Conservation (phyloP, 306 rosid genomes). For the Ceratonia siliqua region DNA sequence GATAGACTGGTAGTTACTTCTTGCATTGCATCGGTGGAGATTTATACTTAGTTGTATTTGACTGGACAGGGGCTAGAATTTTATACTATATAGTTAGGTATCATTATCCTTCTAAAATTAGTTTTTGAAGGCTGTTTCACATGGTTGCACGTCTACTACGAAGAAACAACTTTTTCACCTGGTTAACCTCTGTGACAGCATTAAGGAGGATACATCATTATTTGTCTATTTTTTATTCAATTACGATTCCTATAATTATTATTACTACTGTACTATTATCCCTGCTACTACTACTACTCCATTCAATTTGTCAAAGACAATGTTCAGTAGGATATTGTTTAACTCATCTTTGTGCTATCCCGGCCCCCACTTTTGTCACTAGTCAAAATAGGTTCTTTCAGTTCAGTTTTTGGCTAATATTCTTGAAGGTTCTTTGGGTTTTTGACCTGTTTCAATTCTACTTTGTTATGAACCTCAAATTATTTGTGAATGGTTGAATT, state of each 20-base stretch:
- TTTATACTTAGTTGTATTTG: slow-evolving; percentile 14
- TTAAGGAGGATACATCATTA: background rate
- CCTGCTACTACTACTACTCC: slow-evolving; percentile 9
- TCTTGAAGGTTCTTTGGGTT: background rate
- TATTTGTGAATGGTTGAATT: background rate
- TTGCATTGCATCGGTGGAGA: slow-evolving; percentile 9
- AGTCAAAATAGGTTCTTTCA: background rate
- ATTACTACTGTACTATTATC: background rate
- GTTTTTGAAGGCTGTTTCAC: background rate
- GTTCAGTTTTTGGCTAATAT: background rate
- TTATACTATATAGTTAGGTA: background rate
- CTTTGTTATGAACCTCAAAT: background rate
- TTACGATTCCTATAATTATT: background rate
- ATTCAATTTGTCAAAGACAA: background rate
- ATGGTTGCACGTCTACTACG: slow-evolving; percentile 4
- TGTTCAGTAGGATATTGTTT: background rate
- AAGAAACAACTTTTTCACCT: slow-evolving; percentile 18
- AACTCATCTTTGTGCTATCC: background rate
- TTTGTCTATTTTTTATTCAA: background rate
- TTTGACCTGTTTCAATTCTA: background rate
- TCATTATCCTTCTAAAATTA: background rate
- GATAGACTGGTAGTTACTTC: slow-evolving; percentile 3
- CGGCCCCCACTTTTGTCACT: background rate
- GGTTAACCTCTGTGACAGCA: background rate
- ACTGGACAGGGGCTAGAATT: background rate